These are phyloP conservation scores for Ramaria sp. DNA, from an alignment of 768 basidiomycete genomes.

Conservation along the genomic window DNA sequence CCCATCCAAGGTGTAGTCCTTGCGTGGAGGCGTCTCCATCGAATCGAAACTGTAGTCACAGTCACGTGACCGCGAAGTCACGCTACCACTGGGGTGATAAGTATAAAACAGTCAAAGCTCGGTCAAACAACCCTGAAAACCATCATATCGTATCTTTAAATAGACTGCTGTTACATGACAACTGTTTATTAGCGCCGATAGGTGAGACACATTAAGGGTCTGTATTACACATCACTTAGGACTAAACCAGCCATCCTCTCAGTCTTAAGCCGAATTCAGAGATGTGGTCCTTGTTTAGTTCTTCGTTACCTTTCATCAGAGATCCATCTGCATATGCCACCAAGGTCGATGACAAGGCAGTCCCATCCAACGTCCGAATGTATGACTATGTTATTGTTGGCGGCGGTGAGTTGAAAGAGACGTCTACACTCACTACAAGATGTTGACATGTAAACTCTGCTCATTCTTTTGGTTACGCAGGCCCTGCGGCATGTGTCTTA, in stretches of 20 bases:
- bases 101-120: too few species aligned
- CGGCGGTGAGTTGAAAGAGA: conserved; percentile 6
- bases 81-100: too few species aligned
- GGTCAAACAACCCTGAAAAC: too few species aligned
- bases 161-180: too few species aligned
- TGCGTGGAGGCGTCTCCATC: conserved; percentile 11
- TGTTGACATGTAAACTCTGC: too few species aligned
- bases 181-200: too few species aligned
- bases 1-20: not conserved
- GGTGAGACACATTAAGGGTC: too few species aligned
- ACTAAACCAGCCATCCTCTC: too few species aligned
- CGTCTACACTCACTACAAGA: too few species aligned
- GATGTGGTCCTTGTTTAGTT: not conserved
- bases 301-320: not conserved
- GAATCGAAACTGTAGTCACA: not conserved
- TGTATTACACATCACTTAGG: too few species aligned
- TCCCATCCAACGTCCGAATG: not conserved
- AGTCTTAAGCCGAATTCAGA: not conserved
- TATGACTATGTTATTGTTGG: conserved; percentile 13
- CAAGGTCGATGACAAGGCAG: not conserved
- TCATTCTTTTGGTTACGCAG: not conserved
- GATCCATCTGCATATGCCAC: not conserved
- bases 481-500: conserved; percentile 5
- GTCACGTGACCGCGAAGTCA: not conserved
- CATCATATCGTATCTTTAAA: too few species aligned